A percentile compares a stretch with the other conserved stretches of the same genome.
Evolutionary conservation across 371 early-diverging fungal species (phyloP).

Genomic region (Rhizopus microsporus): DNA sequence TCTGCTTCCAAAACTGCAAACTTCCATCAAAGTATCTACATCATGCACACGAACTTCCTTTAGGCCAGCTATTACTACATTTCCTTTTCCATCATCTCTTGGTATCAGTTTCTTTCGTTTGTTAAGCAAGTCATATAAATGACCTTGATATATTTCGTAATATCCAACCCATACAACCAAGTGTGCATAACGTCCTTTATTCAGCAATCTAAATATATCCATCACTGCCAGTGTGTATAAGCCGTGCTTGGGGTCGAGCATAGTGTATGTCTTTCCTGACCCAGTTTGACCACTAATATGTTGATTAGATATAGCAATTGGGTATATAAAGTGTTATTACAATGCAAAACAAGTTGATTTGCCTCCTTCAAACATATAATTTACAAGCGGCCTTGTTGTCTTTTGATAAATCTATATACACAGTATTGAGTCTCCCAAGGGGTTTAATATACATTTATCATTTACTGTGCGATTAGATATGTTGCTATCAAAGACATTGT

Average conservation of each 20-base stretch:
- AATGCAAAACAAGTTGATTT: conserved; percentile 98
- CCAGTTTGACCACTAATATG: conserved; percentile 89
- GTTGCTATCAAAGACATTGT: conserved; percentile 92
- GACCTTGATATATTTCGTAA: conserved; percentile 97
- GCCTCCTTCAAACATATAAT: conserved; percentile 88
- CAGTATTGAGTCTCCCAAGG: not conserved
- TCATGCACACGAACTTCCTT: conserved; percentile 74
- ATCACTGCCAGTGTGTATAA: conserved; percentile 90
- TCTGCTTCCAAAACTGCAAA: conserved; percentile 89
- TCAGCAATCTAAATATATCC: conserved; percentile 84
- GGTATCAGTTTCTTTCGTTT: conserved; percentile 84
- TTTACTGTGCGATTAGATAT: conserved; percentile 60
- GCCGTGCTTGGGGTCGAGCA: conserved; percentile 86
- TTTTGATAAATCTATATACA: conserved; percentile 60
- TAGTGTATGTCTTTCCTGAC: conserved; percentile 97
- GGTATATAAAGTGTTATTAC: conserved; percentile 32
- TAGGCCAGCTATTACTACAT: conserved; percentile 88
- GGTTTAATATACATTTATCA: conserved; percentile 69
- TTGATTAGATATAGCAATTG: too few relatives aligned
- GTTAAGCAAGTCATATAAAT: conserved; percentile 92
- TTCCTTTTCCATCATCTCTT: conserved; percentile 92
- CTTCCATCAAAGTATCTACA: conserved; percentile 77
- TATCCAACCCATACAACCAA: conserved; percentile 84
- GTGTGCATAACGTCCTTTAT: conserved; percentile 67
- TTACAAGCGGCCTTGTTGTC: conserved; percentile 86